These are phyloP conservation scores for Leccinum rimulosum DNA, from an alignment of 768 basidiomycete species.

Conservation along the genomic window DNA sequence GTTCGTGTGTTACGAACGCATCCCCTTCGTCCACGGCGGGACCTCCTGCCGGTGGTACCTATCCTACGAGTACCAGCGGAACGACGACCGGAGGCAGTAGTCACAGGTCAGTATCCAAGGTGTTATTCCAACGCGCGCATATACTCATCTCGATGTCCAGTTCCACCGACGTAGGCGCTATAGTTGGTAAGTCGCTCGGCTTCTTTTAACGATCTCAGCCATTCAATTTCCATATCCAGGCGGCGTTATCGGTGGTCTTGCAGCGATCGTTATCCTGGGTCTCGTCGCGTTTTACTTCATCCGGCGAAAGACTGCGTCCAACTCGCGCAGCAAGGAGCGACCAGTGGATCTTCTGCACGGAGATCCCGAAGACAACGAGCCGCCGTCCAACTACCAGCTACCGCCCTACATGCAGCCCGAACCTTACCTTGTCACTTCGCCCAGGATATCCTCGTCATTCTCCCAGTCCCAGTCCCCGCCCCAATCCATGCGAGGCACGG, in stretches of 20 bases:
- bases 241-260: conserved; percentile 59
- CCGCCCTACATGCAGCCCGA: conserved; percentile 75
- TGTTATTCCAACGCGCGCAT: not conserved
- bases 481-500: conserved; percentile 30
- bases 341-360: conserved; percentile 65
- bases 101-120: conserved; percentile 23
- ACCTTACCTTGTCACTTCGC: conserved; percentile 70
- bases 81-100: conserved; percentile 25
- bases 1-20: conserved; percentile 50
- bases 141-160: conserved; percentile 14
- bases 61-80: conserved; percentile 51
- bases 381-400: conserved; percentile 43
- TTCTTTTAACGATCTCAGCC: not conserved
- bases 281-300: conserved; percentile 48
- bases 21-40: conserved; percentile 82
- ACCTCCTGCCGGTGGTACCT: conserved; percentile 69
- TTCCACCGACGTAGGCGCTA: conserved; percentile 44
- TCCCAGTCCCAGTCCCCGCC: not conserved
- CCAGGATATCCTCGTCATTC: conserved; percentile 45
- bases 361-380: conserved; percentile 51
- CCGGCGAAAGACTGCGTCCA: conserved; percentile 42
- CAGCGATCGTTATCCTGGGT: conserved; percentile 41
- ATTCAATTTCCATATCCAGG: conserved; percentile 28
- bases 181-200: conserved; percentile 40
- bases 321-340: conserved; percentile 46